Conservation (phyloP, 116 monocot genomes). For the Iris pallida region DNA sequence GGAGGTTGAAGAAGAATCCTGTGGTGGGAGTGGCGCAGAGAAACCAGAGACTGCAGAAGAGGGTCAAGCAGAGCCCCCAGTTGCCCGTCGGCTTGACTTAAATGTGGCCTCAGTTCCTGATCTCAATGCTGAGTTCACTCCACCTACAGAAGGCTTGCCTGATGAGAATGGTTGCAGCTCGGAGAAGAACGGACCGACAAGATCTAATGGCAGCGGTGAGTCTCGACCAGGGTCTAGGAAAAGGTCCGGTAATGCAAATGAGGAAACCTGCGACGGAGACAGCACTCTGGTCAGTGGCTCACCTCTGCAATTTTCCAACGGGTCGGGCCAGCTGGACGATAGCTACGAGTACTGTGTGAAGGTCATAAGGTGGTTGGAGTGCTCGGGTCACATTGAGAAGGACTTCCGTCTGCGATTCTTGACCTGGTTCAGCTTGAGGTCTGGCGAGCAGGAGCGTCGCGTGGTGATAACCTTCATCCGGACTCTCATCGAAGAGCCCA, state of each 20-base stretch:
- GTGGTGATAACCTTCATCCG: constrained; percentile 81
- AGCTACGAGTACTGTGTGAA: constrained; percentile 89
- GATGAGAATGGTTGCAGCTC: constrained; percentile 41
- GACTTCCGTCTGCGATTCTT: constrained; percentile 90
- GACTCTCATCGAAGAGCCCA: constrained; percentile 81
- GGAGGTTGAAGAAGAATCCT: constrained; percentile 51
- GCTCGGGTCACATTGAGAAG: constrained; percentile 68
- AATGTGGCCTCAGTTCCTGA: constrained; percentile 71
- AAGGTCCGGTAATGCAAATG: constrained; percentile 17
- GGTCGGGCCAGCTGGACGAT: constrained; percentile 65
- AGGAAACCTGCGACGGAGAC: constrained; percentile 51
- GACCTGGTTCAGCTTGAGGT: constrained; percentile 93
- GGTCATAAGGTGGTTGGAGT: constrained; percentile 88
- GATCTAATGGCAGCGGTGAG: constrained; percentile 60
- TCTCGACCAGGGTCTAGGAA: constrained; percentile 47
- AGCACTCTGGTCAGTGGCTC: constrained; percentile 58
- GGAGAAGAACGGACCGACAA: constrained; percentile 36
- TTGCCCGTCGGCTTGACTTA: constrained; percentile 60
- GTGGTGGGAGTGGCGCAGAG: constrained; percentile 25
- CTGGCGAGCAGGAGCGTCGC: constrained; percentile 76
- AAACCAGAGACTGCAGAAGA: constrained; percentile 34
- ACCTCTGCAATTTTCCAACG: constrained; percentile 29
- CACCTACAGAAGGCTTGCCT: constrained; percentile 35
- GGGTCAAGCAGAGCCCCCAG: constrained; percentile 20
- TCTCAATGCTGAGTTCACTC: constrained; percentile 66